These are phyloP conservation scores for Coemansia sp. DNA, from an alignment of 192 early-diverging fungal genomes.

Conservation along the genomic window DNA sequence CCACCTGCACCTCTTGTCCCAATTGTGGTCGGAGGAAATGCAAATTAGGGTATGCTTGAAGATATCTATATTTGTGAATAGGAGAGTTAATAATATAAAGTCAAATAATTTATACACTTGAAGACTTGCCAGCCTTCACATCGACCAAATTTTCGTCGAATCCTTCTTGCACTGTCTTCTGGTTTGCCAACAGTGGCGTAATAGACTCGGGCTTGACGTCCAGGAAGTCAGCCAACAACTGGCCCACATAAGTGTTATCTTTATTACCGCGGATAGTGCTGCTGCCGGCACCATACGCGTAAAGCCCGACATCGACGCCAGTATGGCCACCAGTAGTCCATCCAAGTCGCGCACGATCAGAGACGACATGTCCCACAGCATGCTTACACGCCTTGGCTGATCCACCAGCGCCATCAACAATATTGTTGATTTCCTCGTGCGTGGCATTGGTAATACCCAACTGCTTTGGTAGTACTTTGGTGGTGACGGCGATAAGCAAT, in stretches of 20 bases:
- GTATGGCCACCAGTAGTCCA: constrained; percentile 90
- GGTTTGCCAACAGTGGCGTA: constrained; percentile 48
- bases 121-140: not conserved
- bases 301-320: constrained; percentile 87
- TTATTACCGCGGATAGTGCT: constrained; percentile 52
- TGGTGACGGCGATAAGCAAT: not conserved
- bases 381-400: constrained; percentile 19
- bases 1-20: not conserved
- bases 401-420: not conserved
- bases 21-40: not conserved
- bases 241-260: constrained; percentile 70
- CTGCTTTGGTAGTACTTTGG: constrained; percentile 16
- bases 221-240: constrained; percentile 57
- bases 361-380: constrained; percentile 27
- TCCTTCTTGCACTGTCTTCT: not conserved
- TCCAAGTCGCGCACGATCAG: constrained; percentile 35
- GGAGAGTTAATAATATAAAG: not conserved
- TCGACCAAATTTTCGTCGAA: not conserved
- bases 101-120: not conserved
- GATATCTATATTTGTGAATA: not conserved
- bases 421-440: constrained; percentile 10
- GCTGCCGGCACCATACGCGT: constrained; percentile 56
- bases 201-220: constrained; percentile 52
- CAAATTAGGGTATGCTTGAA: not conserved
- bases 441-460: constrained; percentile 45